A percentile compares a stretch with the other conserved stretches of the same genome.
Conservation (phyloP, 2,329 filamentous ascomycete genomes). For the Atkinsonella texensis region DNA sequence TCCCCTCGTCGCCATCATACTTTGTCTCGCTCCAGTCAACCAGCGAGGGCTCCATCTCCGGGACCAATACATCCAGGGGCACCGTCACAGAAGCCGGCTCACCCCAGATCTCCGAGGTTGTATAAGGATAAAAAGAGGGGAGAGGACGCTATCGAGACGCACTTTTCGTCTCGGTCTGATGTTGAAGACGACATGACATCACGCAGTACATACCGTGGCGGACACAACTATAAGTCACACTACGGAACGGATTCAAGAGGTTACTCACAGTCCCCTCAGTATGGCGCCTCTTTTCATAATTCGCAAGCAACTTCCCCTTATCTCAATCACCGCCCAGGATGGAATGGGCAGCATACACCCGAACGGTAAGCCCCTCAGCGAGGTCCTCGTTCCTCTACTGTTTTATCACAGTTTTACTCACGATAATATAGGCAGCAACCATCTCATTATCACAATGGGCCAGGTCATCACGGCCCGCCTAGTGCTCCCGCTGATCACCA, state of each 20-base stretch:
- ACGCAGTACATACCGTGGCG: conserved; percentile 29
- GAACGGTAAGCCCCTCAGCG: conserved; percentile 26
- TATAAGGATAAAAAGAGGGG: conserved; percentile 17
- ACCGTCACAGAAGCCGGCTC: conserved; percentile 5
- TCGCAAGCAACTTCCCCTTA: conserved; percentile 34
- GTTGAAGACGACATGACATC: conserved; percentile 38
- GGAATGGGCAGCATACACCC: conserved; percentile 27
- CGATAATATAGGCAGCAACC: conserved; percentile 34
- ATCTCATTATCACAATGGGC: conserved; percentile 44
- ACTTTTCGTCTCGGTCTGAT: conserved; percentile 35
- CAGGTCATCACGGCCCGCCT: conserved; percentile 35
- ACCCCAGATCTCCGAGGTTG: conserved; percentile 16
- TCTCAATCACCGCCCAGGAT: conserved; percentile 25
- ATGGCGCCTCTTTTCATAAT: conserved; percentile 30
- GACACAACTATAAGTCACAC: conserved; percentile 26
- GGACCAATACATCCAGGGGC: background rate
- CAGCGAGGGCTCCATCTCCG: conserved; percentile 9
- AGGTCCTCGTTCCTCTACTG: background rate
- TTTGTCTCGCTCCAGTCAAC: conserved; percentile 14
- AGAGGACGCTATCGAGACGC: conserved; percentile 17
- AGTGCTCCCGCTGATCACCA: conserved; percentile 43
- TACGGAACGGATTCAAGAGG: conserved; percentile 24
- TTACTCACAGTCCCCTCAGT: conserved; percentile 31
- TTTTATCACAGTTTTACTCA: conserved; percentile 5
- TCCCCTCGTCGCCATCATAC: conserved; percentile 7